Evolutionary conservation across 2,329 filamentous ascomycete genomes (phyloP).

Genomic region (Epichloe elymi): DNA sequence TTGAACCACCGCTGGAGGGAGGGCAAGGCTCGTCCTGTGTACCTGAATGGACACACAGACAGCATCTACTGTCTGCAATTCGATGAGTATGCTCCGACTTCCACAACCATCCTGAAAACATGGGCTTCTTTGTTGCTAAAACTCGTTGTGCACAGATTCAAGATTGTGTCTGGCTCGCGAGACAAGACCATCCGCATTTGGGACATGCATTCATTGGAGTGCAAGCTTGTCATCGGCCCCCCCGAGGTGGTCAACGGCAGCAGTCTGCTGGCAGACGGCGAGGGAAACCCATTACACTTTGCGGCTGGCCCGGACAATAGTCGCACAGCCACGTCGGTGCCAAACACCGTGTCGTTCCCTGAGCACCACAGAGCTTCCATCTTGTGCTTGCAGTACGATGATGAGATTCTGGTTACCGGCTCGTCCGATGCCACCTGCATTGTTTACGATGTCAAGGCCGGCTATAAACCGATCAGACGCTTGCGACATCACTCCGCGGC

Average conservation of each 20-base stretch:
- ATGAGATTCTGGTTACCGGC: constrained; percentile 84
- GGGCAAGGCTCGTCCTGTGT: constrained; percentile 67
- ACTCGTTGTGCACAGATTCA: constrained; percentile 43
- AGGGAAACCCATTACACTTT: constrained; percentile 40
- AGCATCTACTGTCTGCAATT: constrained; percentile 98
- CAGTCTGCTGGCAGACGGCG: constrained; percentile 36
- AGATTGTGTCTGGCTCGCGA: constrained; percentile 92
- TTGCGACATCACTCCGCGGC: constrained; percentile 72
- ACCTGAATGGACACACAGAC: constrained; percentile 85
- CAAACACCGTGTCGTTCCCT: constrained; percentile 42
- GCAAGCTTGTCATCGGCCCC: constrained; percentile 80
- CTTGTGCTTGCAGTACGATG: constrained; percentile 87
- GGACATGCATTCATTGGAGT: constrained; percentile 83
- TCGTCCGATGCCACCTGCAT: constrained; percentile 89
- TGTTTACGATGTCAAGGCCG: constrained; percentile 69
- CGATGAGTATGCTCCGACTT: constrained; percentile 57
- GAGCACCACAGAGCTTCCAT: constrained; percentile 83
- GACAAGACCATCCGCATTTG: constrained; percentile 93
- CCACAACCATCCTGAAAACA: no score
- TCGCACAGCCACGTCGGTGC: constrained; percentile 32
- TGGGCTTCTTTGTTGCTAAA: neutral
- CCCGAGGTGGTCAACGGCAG: constrained; percentile 45
- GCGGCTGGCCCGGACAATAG: constrained; percentile 40
- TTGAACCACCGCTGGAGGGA: constrained; percentile 70
- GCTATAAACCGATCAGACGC: constrained; percentile 68